A percentile compares a stretch with the other conserved stretches of the same genome.
Evolutionary conservation across 495 filamentous ascomycete genomes (phyloP).

Genomic region (Penicillium lividum): DNA sequence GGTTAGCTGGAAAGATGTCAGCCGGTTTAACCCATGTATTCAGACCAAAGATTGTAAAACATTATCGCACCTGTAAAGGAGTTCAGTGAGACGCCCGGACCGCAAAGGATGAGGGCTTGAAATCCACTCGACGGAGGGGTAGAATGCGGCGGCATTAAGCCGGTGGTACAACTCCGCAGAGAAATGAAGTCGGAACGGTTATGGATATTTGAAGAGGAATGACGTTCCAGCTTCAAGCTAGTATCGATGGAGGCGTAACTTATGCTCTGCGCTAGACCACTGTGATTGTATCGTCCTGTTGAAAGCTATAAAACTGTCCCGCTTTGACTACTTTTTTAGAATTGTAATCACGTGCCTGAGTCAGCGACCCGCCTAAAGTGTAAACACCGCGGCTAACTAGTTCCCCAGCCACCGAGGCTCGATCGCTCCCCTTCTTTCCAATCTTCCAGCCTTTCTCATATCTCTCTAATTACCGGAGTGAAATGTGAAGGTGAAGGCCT

Average conservation of each 20-base stretch:
- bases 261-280: no score
- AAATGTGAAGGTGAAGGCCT: constrained; percentile 35
- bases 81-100: constrained; percentile 83
- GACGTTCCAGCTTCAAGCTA: not conserved
- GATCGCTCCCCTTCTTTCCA: constrained; percentile 20
- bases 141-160: constrained; percentile 16
- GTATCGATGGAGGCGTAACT: no score
- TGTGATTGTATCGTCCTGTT: not conserved
- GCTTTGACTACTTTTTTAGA: constrained; percentile 8
- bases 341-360: constrained; percentile 23
- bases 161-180: constrained; percentile 7
- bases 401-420: constrained; percentile 47
- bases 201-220: not conserved
- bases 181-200: constrained; percentile 4
- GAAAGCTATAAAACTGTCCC: not conserved
- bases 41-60: no score
- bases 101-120: constrained; percentile 84
- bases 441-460: constrained; percentile 20
- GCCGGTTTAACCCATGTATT: no score
- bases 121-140: constrained; percentile 74
- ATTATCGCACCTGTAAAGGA: constrained; percentile 65
- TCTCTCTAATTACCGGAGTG: constrained; percentile 21
- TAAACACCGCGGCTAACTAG: constrained; percentile 24
- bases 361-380: constrained; percentile 19
- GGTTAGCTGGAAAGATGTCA: constrained; percentile 50